phyloP scores from a whole-genome alignment of 2,329 filamentous ascomycete genomes.

The Fusarium euwallaceae region DNA sequence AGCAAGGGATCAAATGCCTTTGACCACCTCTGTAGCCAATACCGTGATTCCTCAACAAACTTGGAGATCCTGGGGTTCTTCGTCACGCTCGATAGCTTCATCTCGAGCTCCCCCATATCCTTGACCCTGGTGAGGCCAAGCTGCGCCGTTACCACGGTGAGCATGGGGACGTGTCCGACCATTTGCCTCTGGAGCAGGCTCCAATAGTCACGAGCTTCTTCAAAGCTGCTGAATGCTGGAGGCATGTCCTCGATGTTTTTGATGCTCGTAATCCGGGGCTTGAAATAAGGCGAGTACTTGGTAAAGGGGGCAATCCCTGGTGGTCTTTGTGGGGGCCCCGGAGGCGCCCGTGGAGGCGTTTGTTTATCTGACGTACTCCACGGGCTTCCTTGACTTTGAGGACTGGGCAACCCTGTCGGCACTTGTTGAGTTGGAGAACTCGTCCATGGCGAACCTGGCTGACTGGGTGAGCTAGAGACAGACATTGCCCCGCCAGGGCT shows the following conservation, averaged over 20 bases:
- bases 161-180: conserved; percentile 53
- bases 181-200: conserved; percentile 53
- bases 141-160: conserved; percentile 49
- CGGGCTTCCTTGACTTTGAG: conserved; percentile 52
- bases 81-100: conserved; percentile 49
- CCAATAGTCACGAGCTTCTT: conserved; percentile 56
- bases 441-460: conserved; percentile 47
- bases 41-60: conserved; percentile 54
- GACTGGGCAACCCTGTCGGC: conserved; percentile 48
- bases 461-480: conserved; percentile 42
- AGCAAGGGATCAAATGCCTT: conserved; percentile 55
- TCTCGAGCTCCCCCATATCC: conserved; percentile 46
- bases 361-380: conserved; percentile 34
- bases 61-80: conserved; percentile 47
- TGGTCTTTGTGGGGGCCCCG: conserved; percentile 38
- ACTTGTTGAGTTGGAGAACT: conserved; percentile 15
- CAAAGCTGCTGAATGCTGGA: conserved; percentile 47
- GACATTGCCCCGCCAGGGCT: conserved; percentile 20
- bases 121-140: conserved; percentile 47
- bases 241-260: conserved; percentile 52
- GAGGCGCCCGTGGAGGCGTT: conserved; percentile 35
- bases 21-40: conserved; percentile 57
- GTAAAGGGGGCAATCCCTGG: conserved; percentile 54
- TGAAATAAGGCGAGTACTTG: conserved; percentile 55
- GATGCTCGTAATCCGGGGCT: conserved; percentile 49